Evolutionary conservation across 83 land plant species (phyloP).

Genomic region (Isoetes engelmannii): DNA sequence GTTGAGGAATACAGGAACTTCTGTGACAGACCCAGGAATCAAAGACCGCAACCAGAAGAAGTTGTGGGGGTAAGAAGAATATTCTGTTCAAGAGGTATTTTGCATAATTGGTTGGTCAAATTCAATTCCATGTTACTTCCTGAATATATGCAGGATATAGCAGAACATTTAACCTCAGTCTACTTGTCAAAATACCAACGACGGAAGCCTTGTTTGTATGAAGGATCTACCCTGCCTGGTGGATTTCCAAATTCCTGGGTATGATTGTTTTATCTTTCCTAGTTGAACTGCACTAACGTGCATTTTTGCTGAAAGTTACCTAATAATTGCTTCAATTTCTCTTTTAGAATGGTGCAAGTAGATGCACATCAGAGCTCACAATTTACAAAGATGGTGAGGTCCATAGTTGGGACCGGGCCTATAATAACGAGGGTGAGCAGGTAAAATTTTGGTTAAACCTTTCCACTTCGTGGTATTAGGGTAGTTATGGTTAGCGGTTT

Average conservation of each 20-base stretch:
- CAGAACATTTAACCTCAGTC: constrained; percentile 76
- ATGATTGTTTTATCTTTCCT: constrained; percentile 1
- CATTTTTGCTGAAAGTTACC: neutral
- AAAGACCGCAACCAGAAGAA: constrained; percentile 83
- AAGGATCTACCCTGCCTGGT: constrained; percentile 92
- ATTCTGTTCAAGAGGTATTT: neutral
- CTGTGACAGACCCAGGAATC: constrained; percentile 83
- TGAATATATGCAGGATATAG: constrained; percentile 57
- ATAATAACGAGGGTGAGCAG: constrained; percentile 89
- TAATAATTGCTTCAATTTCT: neutral
- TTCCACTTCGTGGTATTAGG: neutral
- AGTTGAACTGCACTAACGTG: neutral
- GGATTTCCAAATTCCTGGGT: constrained; percentile 98
- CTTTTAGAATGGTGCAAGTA: constrained; percentile 79
- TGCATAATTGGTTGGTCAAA: neutral
- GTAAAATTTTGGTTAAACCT: constrained; percentile 27
- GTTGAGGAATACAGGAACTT: constrained; percentile 89
- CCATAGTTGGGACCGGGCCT: constrained; percentile 84
- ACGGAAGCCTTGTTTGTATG: constrained; percentile 84
- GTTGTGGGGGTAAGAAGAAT: constrained; percentile 56
- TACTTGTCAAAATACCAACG: constrained; percentile 77
- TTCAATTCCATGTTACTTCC: neutral
- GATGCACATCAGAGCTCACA: constrained; percentile 75
- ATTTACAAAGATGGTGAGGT: constrained; percentile 69
- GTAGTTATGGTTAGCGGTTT: neutral